Conservation (phyloP, 1,139 yeast species). For the Casaregolazyma suthepensis region DNA sequence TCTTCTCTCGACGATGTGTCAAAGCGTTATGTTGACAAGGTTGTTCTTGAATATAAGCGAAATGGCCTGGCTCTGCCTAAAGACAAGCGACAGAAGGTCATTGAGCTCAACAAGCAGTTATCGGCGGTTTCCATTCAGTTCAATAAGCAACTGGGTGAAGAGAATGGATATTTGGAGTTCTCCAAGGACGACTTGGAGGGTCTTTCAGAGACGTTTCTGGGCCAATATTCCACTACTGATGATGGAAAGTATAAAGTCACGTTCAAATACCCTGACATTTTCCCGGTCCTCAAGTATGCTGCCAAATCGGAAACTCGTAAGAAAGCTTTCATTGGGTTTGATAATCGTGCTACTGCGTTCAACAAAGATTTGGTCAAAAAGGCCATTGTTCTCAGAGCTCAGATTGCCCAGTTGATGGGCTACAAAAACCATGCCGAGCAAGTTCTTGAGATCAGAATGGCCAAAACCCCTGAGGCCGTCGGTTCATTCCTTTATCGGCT, state of each 20-base stretch:
- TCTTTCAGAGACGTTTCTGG: constrained; percentile 57
- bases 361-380: constrained; percentile 56
- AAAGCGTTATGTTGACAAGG: constrained; percentile 50
- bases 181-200: constrained; percentile 64
- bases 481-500: constrained; percentile 56
- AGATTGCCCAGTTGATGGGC: constrained; percentile 59
- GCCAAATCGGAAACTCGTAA: constrained; percentile 58
- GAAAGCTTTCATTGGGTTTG: constrained; percentile 58
- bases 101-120: constrained; percentile 52
- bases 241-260: constrained; percentile 59
- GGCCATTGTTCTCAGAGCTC: constrained; percentile 54
- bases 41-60: constrained; percentile 50
- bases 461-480: constrained; percentile 58
- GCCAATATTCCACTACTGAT: constrained; percentile 48
- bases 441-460: constrained; percentile 73
- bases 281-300: constrained; percentile 73
- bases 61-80: constrained; percentile 60
- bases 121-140: constrained; percentile 53
- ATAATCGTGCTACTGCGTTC: constrained; percentile 52
- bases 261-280: constrained; percentile 71
- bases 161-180: constrained; percentile 53
- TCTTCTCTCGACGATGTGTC: constrained; percentile 46
- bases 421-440: constrained; percentile 63
- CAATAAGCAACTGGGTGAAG: constrained; percentile 64
- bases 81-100: constrained; percentile 50